A percentile compares a stretch with the other conserved stretches of the same genome.
phyloP scores from a whole-genome alignment of 2,329 filamentous ascomycete genomes.

The Diaporthe sp. region DNA sequence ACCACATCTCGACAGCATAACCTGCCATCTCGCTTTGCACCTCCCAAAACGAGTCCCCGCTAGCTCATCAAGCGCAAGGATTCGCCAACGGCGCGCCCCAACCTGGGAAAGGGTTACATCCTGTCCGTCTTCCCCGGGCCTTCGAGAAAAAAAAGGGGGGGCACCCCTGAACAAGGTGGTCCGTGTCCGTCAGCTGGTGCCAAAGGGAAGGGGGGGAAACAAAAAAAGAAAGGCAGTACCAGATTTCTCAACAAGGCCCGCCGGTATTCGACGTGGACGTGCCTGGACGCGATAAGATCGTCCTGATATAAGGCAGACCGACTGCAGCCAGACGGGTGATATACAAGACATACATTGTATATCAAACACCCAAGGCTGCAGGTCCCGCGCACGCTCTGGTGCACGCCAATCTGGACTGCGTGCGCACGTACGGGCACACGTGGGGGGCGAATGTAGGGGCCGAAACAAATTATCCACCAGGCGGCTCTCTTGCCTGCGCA shows the following conservation, averaged over 20 bases:
- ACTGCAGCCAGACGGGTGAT: background rate
- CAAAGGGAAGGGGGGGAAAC: background rate
- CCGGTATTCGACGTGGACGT: background rate
- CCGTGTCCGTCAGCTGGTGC: background rate
- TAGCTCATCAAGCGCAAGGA: background rate
- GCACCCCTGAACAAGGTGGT: constrained; percentile 27
- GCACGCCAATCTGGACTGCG: background rate
- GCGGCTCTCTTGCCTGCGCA: constrained; percentile 20
- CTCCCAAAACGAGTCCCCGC: constrained; percentile 2
- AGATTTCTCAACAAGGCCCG: background rate
- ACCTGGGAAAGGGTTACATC: constrained; percentile 20
- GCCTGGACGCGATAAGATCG: constrained; percentile 25
- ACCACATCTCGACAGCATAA: constrained; percentile 9
- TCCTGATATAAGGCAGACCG: background rate
- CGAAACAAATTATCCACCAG: constrained; percentile 14
- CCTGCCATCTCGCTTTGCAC: constrained; percentile 15
- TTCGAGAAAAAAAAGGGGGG: constrained; percentile 23
- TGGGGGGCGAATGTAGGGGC: constrained; percentile 1
- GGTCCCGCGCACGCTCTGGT: background rate
- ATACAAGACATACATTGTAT: background rate
- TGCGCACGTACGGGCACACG: background rate
- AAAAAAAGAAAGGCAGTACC: background rate
- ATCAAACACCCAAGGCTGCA: constrained; percentile 15
- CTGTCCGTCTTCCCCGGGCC: constrained; percentile 30
- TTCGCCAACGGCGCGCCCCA: background rate